A percentile compares a stretch with the other conserved stretches of the same genome.
phyloP scores from a whole-genome alignment of 2,329 filamentous ascomycete genomes.

The Dryadomyces quercus-mongolicae region DNA sequence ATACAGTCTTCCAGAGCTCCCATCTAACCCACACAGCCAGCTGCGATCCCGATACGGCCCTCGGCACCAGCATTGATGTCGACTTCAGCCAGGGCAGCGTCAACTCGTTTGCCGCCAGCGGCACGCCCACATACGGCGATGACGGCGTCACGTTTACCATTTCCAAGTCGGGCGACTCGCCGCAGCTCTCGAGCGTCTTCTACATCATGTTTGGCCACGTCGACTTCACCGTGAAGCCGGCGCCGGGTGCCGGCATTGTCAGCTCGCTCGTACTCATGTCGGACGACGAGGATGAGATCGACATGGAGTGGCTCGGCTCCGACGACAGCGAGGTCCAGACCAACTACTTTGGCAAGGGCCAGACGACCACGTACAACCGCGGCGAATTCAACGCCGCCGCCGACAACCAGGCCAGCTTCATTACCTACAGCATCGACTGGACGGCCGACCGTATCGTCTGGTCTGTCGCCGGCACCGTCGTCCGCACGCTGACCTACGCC shows the following conservation, averaged over 20 bases:
- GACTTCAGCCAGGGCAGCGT: slow-evolving; percentile 73
- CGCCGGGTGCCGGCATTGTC: slow-evolving; percentile 82
- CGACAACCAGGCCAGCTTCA: slow-evolving; percentile 62
- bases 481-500: slow-evolving; percentile 60
- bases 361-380: slow-evolving; percentile 75
- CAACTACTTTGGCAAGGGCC: slow-evolving; percentile 95
- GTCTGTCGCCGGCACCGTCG: slow-evolving; percentile 66
- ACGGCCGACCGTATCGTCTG: slow-evolving; percentile 74
- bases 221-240: slow-evolving; percentile 72
- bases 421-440: slow-evolving; percentile 90
- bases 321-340: slow-evolving; percentile 70
- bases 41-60: slow-evolving; percentile 66
- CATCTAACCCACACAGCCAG: slow-evolving; percentile 27
- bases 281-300: slow-evolving; percentile 88
- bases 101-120: slow-evolving; percentile 61
- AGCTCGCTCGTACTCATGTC: slow-evolving; percentile 86
- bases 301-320: slow-evolving; percentile 90
- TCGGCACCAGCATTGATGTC: slow-evolving; percentile 70
- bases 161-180: slow-evolving; percentile 64
- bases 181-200: slow-evolving; percentile 79
- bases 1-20: too few relatives aligned
- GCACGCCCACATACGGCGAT: slow-evolving; percentile 58
- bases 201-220: slow-evolving; percentile 99
- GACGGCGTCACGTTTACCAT: slow-evolving; percentile 79
- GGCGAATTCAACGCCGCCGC: slow-evolving; percentile 63